Base-by-base conservation (phyloP, 2,329 filamentous ascomycete genomes). In the Davidsoniella eucalypti region DNA sequence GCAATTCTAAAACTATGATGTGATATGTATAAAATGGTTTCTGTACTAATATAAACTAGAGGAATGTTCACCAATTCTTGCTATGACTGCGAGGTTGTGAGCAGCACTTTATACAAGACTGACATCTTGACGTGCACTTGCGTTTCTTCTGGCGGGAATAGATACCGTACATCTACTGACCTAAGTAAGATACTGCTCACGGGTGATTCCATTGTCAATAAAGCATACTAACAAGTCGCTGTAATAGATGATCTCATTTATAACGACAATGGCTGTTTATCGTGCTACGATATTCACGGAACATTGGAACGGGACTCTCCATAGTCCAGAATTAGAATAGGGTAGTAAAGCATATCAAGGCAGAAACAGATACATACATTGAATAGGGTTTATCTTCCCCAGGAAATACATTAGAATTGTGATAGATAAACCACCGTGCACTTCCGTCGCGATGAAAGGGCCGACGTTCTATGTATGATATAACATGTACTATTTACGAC, bases 91-190 rank as follows among this genome's bases (percentile, higher is more conserved):
- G 23, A 25, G 4, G 37, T 41, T 2, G 16, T 43, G 26, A 40
- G 47, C 23, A 17, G 43, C 25, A 16, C 33, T n/a, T 21, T 23
- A 9, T 12, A 43, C 5, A 37, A 44, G 33, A 43, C 47, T 8
- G 47, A n/a, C 6, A 14, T 42, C 18, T 26, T 49, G 18, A 49
- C 47, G 4, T 49, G 47, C 17, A 49, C 47, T 16, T 49, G 47
- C 17, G 25, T 33, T 14, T 43, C 40, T 5, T 49, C 47, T 4
- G n/a, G 3, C 16, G 47, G 40, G 3, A 36, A 43, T 33, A 23
- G 42, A 36, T 49, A 49, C 17, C 47, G 47, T n/a, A 49, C 47
- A 4, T 43, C 47, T 29, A 41, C 43, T 23, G 40, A 49, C 26
- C 9, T 49, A 14, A 49, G 47, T 49, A 36, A 18, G 47, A 23